phyloP scores from a whole-genome alignment of 108 stramenopile species.

The Skeletonema potamos region DNA sequence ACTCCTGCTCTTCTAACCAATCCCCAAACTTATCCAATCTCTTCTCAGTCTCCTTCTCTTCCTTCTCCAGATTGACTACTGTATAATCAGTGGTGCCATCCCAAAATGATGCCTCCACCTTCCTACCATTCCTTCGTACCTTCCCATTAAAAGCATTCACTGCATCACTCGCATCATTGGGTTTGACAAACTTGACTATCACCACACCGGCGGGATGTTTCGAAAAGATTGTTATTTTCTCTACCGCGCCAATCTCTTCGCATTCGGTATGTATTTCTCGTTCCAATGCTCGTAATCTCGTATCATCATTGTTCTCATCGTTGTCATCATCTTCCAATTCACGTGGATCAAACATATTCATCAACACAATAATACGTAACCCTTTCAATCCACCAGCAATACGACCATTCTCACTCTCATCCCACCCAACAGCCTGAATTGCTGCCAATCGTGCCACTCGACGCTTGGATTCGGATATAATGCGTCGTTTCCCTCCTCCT shows the following conservation, averaged over 20 bases:
- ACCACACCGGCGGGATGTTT: conserved; percentile 82
- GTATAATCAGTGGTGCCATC: conserved; percentile 97
- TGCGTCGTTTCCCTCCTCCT: conserved; percentile 9
- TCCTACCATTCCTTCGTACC: conserved; percentile 12
- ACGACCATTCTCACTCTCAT: conserved; percentile 80
- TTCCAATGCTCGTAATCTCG: conserved; percentile 55
- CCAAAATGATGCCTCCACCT: conserved; percentile 85
- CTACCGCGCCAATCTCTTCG: conserved; percentile 73
- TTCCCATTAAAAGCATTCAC: conserved; percentile 77
- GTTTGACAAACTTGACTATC: conserved; percentile 87
- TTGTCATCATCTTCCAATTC: conserved; percentile 44
- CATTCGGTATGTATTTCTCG: conserved; percentile 61
- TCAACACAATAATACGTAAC: conserved; percentile 89
- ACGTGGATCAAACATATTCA: conserved; percentile 79
- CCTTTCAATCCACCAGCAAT: conserved; percentile 88
- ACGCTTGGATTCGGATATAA: conserved; percentile 64
- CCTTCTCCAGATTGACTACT: conserved; percentile 52
- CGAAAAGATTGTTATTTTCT: conserved; percentile 93
- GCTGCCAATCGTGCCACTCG: conserved; percentile 78
- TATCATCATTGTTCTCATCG: conserved; percentile 19
- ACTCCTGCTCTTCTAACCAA: conserved; percentile 92
- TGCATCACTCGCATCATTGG: conserved; percentile 81
- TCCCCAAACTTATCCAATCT: conserved; percentile 94
- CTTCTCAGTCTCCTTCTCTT: conserved; percentile 69
- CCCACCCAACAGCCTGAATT: conserved; percentile 83